A percentile compares a stretch with the other conserved stretches of the same genome.
Evolutionary conservation across 2,329 filamentous ascomycete genomes (phyloP).

Genomic region (Hypoxylon sp.): DNA sequence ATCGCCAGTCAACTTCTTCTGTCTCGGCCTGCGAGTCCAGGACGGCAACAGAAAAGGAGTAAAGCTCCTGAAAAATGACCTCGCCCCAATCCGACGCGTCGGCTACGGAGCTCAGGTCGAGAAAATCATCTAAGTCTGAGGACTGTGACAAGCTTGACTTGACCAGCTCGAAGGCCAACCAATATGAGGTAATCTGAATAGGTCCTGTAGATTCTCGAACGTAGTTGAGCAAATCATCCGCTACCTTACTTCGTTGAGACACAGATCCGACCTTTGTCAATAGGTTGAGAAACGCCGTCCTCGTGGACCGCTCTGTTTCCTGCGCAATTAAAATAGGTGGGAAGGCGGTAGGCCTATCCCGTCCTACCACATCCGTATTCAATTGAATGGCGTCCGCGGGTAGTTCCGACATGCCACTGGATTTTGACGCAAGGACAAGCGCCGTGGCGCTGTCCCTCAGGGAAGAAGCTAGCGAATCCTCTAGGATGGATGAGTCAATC

Average conservation of each 20-base stretch:
- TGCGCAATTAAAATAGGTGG: slow-evolving; percentile 73
- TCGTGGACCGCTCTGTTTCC: slow-evolving; percentile 76
- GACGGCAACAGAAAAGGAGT: slow-evolving; percentile 75
- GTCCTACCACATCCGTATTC: slow-evolving; percentile 50
- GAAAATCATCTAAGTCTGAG: slow-evolving; percentile 74
- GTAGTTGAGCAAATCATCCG: slow-evolving; percentile 75
- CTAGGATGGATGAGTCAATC: slow-evolving; percentile 75
- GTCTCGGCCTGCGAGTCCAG: slow-evolving; percentile 69
- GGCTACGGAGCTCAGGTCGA: slow-evolving; percentile 67
- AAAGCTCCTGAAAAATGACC: slow-evolving; percentile 73
- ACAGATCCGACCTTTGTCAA: slow-evolving; percentile 69
- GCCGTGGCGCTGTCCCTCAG: slow-evolving; percentile 80
- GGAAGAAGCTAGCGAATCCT: slow-evolving; percentile 76
- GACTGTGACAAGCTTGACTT: slow-evolving; percentile 68
- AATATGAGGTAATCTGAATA: slow-evolving; percentile 79
- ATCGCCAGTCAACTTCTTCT: slow-evolving; percentile 74
- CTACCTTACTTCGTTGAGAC: slow-evolving; percentile 72
- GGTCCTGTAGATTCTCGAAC: slow-evolving; percentile 71
- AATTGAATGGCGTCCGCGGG: slow-evolving; percentile 52
- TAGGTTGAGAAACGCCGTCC: slow-evolving; percentile 71
- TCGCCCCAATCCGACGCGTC: slow-evolving; percentile 61
- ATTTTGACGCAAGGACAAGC: slow-evolving; percentile 57
- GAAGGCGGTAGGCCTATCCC: slow-evolving; percentile 60
- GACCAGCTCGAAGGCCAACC: slow-evolving; percentile 82
- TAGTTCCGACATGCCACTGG: slow-evolving; percentile 54